Evolutionary conservation across 164 flowering plant genomes (phyloP).

Genomic region (Stephania cephalantha): DNA sequence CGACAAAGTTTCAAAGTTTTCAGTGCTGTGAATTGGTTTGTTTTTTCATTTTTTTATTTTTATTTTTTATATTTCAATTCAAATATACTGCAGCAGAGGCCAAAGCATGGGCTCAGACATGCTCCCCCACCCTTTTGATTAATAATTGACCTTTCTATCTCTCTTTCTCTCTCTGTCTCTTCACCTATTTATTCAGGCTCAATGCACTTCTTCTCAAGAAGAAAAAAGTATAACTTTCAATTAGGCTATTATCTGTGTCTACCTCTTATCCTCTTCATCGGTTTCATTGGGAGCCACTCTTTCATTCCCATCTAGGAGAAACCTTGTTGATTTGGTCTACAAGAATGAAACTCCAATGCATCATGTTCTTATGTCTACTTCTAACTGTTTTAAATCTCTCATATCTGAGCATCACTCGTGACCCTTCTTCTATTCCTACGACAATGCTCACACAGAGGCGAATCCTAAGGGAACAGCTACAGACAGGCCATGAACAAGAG

Average conservation of each 20-base stretch:
- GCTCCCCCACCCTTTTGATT: constrained; percentile 19
- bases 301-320: neutral
- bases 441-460: constrained; percentile 14
- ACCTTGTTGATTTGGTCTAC: neutral
- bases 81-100: too few species aligned
- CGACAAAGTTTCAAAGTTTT: neutral
- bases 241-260: neutral
- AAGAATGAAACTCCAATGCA: constrained; percentile 26
- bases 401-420: constrained; percentile 13
- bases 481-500: constrained; percentile 12
- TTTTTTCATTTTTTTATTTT: constrained; percentile 12
- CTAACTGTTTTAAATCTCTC: constrained; percentile 17
- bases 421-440: constrained; percentile 13
- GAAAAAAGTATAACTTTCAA: neutral
- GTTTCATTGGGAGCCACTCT: neutral
- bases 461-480: constrained; percentile 6
- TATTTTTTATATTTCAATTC: neutral
- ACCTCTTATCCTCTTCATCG: constrained; percentile 1
- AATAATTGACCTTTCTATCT: constrained; percentile 25
- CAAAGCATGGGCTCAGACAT: constrained; percentile 30
- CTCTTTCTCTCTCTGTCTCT: constrained; percentile 16
- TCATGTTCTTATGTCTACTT: constrained; percentile 28
- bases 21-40: constrained; percentile 4
- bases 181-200: constrained; percentile 21
- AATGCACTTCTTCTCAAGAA: neutral